phyloP scores from a whole-genome alignment of 140 eudicot genomes.

The Stevia rebaudiana region DNA sequence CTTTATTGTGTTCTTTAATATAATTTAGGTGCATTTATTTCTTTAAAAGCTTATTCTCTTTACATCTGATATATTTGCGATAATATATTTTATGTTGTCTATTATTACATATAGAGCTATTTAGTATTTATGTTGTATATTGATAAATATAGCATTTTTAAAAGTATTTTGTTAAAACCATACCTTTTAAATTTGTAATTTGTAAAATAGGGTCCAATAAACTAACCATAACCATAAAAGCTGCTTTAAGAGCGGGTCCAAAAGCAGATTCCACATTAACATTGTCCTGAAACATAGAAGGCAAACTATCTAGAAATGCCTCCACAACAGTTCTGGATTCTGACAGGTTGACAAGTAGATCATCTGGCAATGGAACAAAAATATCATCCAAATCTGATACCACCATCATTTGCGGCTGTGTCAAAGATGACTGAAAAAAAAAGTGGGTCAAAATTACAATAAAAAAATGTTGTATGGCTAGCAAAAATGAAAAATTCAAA shows the following conservation, averaged over 20 bases:
- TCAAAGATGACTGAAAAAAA: constrained; percentile 72
- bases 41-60: neutral
- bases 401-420: constrained; percentile 99
- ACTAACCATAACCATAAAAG: constrained; percentile 87
- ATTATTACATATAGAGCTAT: too few relatives aligned
- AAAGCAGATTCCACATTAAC: constrained; percentile 96
- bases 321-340: constrained; percentile 94
- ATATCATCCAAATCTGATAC: constrained; percentile 93
- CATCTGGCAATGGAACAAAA: constrained; percentile 95
- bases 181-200: neutral
- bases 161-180: too few relatives aligned
- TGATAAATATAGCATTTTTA: neutral
- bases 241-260: constrained; percentile 97
- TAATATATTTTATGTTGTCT: neutral
- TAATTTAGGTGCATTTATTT: too few relatives aligned
- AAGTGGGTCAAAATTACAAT: constrained; percentile 10
- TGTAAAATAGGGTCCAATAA: neutral
- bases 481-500: constrained; percentile 4
- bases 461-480: neutral
- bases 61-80: neutral
- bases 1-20: neutral
- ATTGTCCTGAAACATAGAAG: constrained; percentile 85
- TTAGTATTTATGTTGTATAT: too few relatives aligned
- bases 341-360: constrained; percentile 95
- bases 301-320: constrained; percentile 85